Conservation (phyloP, 2,329 filamentous ascomycete genomes). For the Trichoderma afroharzianum region DNA sequence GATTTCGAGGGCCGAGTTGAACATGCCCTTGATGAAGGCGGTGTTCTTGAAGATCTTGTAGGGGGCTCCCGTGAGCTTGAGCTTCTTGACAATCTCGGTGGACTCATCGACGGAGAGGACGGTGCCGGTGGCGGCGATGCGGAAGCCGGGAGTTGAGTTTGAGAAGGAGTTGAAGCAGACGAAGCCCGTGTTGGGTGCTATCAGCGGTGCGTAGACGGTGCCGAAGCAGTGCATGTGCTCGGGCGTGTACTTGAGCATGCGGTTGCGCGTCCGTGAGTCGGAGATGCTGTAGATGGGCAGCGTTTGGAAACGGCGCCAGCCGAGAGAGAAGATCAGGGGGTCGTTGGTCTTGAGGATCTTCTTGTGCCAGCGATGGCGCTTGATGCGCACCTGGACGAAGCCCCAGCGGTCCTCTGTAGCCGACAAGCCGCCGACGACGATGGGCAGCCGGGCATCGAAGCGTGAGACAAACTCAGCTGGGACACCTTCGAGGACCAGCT, state of each 20-base stretch:
- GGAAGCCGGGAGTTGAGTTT: conserved; percentile 80
- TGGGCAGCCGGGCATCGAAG: conserved; percentile 77
- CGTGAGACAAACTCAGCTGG: conserved; percentile 83
- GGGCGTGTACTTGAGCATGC: conserved; percentile 98
- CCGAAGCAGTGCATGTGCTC: conserved; percentile 99
- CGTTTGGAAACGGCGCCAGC: conserved; percentile 93
- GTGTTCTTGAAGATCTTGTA: conserved; percentile 99
- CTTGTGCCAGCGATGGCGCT: conserved; percentile 98
- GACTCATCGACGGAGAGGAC: conserved; percentile 92
- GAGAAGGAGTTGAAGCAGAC: conserved; percentile 89
- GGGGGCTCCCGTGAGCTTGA: conserved; percentile 88
- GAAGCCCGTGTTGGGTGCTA: conserved; percentile 94
- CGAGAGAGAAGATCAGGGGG: conserved; percentile 92
- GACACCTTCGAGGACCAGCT: conserved; percentile 83
- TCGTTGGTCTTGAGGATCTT: conserved; percentile 98
- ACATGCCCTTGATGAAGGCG: conserved; percentile 98
- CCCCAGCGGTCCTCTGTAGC: conserved; percentile 94
- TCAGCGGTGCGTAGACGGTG: conserved; percentile 90
- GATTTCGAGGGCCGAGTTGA: conserved; percentile 86
- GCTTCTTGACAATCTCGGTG: conserved; percentile 98
- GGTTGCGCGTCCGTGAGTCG: conserved; percentile 87
- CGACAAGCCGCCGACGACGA: conserved; percentile 87
- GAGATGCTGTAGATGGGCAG: conserved; percentile 92
- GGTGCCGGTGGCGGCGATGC: conserved; percentile 90
- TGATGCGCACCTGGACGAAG: conserved; percentile 92